Conservation (phyloP, 1,284 basidiomycete genomes). For the Schizophyllum amplum region DNA sequence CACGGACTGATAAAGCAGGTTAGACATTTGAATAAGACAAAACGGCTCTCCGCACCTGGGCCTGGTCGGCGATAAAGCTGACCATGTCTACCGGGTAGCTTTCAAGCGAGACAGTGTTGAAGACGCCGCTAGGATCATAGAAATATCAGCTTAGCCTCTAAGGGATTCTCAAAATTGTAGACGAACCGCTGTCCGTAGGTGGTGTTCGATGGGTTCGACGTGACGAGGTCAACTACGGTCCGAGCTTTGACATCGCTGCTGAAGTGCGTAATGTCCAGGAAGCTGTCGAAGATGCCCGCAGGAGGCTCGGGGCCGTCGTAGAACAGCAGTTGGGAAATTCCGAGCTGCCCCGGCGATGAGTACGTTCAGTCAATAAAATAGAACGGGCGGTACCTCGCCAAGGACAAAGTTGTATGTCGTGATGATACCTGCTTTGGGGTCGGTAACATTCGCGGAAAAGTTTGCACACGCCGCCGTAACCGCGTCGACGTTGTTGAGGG, state of each 20-base stretch:
- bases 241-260: constrained; percentile 31
- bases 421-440: constrained; percentile 56
- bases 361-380: not conserved
- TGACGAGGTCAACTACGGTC: constrained; percentile 33
- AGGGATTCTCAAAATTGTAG: not conserved
- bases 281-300: constrained; percentile 39
- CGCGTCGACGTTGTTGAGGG: constrained; percentile 24
- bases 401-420: constrained; percentile 42
- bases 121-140: constrained; percentile 18
- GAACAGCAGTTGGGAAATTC: constrained; percentile 32
- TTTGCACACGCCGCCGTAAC: constrained; percentile 38
- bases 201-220: constrained; percentile 29
- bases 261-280: constrained; percentile 31
- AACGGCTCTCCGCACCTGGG: constrained; percentile 24
- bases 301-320: constrained; percentile 46
- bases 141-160: not conserved
- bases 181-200: constrained; percentile 34
- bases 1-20: constrained; percentile 10
- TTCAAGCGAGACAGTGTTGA: constrained; percentile 41
- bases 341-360: constrained; percentile 19
- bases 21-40: not conserved
- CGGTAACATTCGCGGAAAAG: constrained; percentile 39
- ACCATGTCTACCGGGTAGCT: constrained; percentile 33
- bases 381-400: constrained; percentile 25
- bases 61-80: constrained; percentile 41